Conservation (phyloP, 164 flowering plant species). For the Chimonanthus salicifolius region DNA sequence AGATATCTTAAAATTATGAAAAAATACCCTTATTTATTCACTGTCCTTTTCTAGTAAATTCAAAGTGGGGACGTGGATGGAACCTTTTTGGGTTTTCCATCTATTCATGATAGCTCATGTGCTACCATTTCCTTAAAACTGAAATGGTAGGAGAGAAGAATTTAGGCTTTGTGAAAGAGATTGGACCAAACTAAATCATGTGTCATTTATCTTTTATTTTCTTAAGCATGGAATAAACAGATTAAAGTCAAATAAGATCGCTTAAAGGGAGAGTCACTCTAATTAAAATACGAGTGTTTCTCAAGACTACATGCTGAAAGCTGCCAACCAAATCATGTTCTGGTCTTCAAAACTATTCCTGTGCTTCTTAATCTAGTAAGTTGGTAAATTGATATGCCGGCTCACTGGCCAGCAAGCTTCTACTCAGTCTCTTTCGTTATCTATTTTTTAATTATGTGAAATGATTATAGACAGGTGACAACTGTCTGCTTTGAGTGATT, state of each 20-base stretch:
- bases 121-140: background rate
- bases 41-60: background rate
- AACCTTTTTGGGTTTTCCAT: background rate
- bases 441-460: no score
- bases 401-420: background rate
- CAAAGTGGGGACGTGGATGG: background rate
- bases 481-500: no score
- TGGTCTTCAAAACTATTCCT: background rate
- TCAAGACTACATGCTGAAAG: background rate
- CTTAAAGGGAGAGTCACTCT: background rate
- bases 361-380: background rate
- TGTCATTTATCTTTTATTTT: background rate
- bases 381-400: background rate
- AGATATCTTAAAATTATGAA: no score
- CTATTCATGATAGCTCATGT: background rate
- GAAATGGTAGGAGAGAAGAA: background rate
- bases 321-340: background rate
- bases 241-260: background rate
- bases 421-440: no score
- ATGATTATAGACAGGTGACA: no score
- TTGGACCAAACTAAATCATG: background rate
- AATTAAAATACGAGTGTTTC: background rate
- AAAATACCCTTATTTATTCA: background rate
- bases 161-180: background rate
- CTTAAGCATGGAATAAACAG: background rate